Evolutionary conservation across 1,284 basidiomycete species (phyloP).

Genomic region (Veloboletus limbatus): DNA sequence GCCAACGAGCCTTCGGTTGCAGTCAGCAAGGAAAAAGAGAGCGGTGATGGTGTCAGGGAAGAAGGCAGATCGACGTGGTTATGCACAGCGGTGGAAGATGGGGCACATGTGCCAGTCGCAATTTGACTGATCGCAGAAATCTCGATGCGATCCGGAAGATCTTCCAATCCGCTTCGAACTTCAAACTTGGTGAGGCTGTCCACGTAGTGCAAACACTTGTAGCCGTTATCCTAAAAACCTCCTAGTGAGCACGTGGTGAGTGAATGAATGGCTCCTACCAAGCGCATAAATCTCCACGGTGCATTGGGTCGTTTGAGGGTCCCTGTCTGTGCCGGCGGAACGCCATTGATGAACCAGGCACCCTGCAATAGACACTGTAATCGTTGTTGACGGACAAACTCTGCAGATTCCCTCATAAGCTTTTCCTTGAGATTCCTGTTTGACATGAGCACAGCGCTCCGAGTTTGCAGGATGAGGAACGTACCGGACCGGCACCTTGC

Average conservation of each 20-base stretch:
- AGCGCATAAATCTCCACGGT: conserved; percentile 77
- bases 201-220: conserved; percentile 79
- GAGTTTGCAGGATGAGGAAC: conserved; percentile 26
- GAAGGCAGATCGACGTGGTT: conserved; percentile 58
- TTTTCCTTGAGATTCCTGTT: conserved; percentile 82
- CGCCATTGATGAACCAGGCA: conserved; percentile 86
- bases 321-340: conserved; percentile 47
- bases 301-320: conserved; percentile 54
- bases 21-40: conserved; percentile 79
- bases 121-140: conserved; percentile 77
- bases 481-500: conserved; percentile 80
- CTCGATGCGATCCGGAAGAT: conserved; percentile 84
- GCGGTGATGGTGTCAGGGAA: conserved; percentile 57
- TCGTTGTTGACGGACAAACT: conserved; percentile 89
- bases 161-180: conserved; percentile 79
- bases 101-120: conserved; percentile 71
- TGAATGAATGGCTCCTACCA: conserved; percentile 43
- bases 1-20: conserved; percentile 75
- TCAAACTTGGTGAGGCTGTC: conserved; percentile 76
- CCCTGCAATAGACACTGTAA: conserved; percentile 85
- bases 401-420: conserved; percentile 88
- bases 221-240: conserved; percentile 61
- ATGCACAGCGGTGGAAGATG: conserved; percentile 59
- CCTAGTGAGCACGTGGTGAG: conserved; percentile 7
- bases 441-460: conserved; percentile 4